Percentiles rank a stretch among this genome's conserved stretches.
Evolutionary conservation across 352 stramenopile species (phyloP).

Genomic region (Lagenidium giganteum): DNA sequence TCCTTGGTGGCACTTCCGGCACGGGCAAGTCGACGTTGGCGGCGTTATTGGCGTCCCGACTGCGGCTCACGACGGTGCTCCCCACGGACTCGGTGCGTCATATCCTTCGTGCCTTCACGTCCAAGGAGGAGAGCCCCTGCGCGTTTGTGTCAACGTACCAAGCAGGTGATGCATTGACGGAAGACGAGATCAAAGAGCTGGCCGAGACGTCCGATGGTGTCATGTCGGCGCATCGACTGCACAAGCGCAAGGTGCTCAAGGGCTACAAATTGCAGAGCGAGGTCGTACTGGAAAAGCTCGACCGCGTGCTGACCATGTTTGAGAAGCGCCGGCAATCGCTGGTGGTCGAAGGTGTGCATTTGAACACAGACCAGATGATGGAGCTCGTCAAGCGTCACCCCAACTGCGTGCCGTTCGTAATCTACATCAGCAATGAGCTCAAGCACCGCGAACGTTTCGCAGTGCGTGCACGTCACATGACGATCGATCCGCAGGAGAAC

Average conservation of each 20-base stretch:
- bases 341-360: slow-evolving; percentile 81
- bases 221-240: slow-evolving; percentile 67
- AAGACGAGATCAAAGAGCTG: slow-evolving; percentile 46
- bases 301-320: slow-evolving; percentile 83
- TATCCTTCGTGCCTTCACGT: slow-evolving; percentile 75
- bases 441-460: slow-evolving; percentile 85
- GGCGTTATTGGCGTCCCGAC: slow-evolving; percentile 60
- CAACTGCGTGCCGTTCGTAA: slow-evolving; percentile 83
- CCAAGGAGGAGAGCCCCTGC: slow-evolving; percentile 73
- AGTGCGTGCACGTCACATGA: slow-evolving; percentile 83
- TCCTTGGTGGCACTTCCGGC: slow-evolving; percentile 80
- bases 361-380: slow-evolving; percentile 81
- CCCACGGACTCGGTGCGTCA: slow-evolving; percentile 85
- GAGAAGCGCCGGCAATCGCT: slow-evolving; percentile 75
- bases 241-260: slow-evolving; percentile 77
- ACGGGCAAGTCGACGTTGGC: slow-evolving; percentile 84
- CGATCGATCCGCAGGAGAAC: slow-evolving; percentile 84
- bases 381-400: slow-evolving; percentile 78
- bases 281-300: slow-evolving; percentile 78
- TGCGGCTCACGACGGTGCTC: slow-evolving; percentile 82
- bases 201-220: slow-evolving; percentile 21
- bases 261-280: slow-evolving; percentile 83
- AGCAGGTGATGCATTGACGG: slow-evolving; percentile 63
- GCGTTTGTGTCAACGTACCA: slow-evolving; percentile 87
- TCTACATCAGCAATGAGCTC: slow-evolving; percentile 88